phyloP scores from a whole-genome alignment of 768 basidiomycete genomes.

The Russula vinacea region DNA sequence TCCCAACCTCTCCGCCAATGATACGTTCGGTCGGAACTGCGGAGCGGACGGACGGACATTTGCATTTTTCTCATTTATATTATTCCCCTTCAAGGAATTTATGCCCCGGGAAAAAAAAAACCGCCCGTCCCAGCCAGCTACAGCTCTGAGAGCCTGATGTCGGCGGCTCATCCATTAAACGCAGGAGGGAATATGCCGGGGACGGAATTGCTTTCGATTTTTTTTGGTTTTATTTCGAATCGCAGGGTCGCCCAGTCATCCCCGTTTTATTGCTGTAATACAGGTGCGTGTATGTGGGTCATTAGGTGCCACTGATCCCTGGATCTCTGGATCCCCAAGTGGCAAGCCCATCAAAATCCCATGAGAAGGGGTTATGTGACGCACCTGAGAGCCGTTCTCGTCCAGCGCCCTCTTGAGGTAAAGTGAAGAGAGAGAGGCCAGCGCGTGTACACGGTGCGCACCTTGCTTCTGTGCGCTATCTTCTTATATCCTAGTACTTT shows the following conservation, averaged over 20 bases:
- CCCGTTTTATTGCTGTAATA: neutral
- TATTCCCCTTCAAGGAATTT: constrained; percentile 9
- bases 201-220: neutral
- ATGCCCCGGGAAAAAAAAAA: neutral
- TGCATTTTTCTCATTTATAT: neutral
- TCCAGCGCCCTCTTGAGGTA: neutral
- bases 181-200: neutral
- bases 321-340: neutral
- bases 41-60: neutral
- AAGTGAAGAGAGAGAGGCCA: no score
- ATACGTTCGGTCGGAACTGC: neutral
- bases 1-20: neutral
- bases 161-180: no score
- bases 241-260: neutral
- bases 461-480: neutral
- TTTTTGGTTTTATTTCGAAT: neutral
- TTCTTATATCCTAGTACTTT: neutral
- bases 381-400: neutral
- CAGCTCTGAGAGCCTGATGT: no score
- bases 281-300: neutral
- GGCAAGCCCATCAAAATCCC: neutral
- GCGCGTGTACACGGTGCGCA: neutral
- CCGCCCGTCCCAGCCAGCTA: no score
- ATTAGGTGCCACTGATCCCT: neutral
- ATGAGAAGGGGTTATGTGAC: neutral